Percentiles rank a stretch among this genome's conserved stretches.
phyloP scores from a whole-genome alignment of 768 basidiomycete species.

The Lactarius sp. region DNA sequence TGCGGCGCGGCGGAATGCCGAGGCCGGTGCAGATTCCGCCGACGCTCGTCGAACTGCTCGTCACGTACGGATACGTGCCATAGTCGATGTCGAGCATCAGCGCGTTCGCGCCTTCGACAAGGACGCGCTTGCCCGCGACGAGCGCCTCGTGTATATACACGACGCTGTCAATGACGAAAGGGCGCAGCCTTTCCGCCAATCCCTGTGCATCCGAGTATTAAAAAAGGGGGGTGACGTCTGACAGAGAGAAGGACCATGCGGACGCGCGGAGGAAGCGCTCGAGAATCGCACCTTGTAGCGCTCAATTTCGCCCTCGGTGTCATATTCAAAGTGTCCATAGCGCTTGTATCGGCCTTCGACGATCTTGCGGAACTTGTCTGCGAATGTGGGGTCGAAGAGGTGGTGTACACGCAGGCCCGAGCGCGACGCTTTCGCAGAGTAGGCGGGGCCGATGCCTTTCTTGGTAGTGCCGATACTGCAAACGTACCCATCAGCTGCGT shows the following conservation, averaged over 20 bases:
- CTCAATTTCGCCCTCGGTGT: conserved; percentile 92
- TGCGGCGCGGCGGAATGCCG: conserved; percentile 87
- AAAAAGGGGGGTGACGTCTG: background rate
- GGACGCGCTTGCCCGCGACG: conserved; percentile 65
- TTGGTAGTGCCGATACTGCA: conserved; percentile 93
- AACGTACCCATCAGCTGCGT: background rate
- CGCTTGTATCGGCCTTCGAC: conserved; percentile 98
- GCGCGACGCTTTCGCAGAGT: conserved; percentile 95
- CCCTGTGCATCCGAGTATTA: conserved; percentile 39
- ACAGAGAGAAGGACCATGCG: background rate
- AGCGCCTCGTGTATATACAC: conserved; percentile 81
- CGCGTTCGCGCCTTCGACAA: conserved; percentile 97
- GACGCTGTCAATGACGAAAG: conserved; percentile 87
- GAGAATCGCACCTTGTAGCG: conserved; percentile 69
- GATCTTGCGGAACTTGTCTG: conserved; percentile 86
- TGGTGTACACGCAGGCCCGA: conserved; percentile 96
- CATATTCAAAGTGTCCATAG: conserved; percentile 96
- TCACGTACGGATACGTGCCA: conserved; percentile 97
- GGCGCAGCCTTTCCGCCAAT: conserved; percentile 77
- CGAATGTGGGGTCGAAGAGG: conserved; percentile 86
- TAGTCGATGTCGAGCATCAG: conserved; percentile 98
- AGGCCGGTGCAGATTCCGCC: conserved; percentile 97
- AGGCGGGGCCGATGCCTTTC: conserved; percentile 97
- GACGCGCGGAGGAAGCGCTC: conserved; percentile 18
- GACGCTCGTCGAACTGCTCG: conserved; percentile 87